Percentiles rank a stretch among this genome's conserved stretches.
Evolutionary conservation across 306 rosid species (phyloP).

Genomic region (Glycine tomentella): DNA sequence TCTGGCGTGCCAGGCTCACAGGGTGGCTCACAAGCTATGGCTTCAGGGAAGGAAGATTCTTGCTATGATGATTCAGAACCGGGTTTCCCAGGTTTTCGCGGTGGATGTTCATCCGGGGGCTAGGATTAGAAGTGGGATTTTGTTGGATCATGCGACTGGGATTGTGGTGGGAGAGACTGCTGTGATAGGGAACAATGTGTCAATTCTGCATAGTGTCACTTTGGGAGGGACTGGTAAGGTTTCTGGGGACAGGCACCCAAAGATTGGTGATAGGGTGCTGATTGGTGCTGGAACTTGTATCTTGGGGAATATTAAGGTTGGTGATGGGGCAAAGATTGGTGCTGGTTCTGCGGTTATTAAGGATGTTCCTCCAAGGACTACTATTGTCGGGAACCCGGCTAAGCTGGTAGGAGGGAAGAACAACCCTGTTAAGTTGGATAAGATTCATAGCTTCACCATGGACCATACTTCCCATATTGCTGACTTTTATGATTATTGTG

Average conservation of each 20-base stretch:
- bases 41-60: constrained; percentile 58
- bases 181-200: constrained; percentile 87
- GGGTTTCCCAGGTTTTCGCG: constrained; percentile 78
- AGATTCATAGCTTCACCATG: constrained; percentile 85
- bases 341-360: constrained; percentile 89
- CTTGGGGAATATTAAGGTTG: constrained; percentile 78
- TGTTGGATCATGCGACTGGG: constrained; percentile 94
- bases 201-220: constrained; percentile 87
- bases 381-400: constrained; percentile 92
- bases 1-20: constrained; percentile 77
- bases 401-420: constrained; percentile 85
- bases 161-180: constrained; percentile 93
- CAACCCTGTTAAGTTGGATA: constrained; percentile 73
- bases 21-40: constrained; percentile 82
- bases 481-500: constrained; percentile 82
- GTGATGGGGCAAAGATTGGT: constrained; percentile 89
- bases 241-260: constrained; percentile 88
- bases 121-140: constrained; percentile 70
- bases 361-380: constrained; percentile 91
- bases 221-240: constrained; percentile 93
- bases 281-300: constrained; percentile 95
- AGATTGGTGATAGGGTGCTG: constrained; percentile 90
- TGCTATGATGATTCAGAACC: constrained; percentile 78
- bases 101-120: constrained; percentile 97
- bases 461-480: constrained; percentile 76